Percentiles rank a stretch among this genome's conserved stretches.
Conservation (phyloP, 768 basidiomycete species). For the Polyporus arcularius region DNA sequence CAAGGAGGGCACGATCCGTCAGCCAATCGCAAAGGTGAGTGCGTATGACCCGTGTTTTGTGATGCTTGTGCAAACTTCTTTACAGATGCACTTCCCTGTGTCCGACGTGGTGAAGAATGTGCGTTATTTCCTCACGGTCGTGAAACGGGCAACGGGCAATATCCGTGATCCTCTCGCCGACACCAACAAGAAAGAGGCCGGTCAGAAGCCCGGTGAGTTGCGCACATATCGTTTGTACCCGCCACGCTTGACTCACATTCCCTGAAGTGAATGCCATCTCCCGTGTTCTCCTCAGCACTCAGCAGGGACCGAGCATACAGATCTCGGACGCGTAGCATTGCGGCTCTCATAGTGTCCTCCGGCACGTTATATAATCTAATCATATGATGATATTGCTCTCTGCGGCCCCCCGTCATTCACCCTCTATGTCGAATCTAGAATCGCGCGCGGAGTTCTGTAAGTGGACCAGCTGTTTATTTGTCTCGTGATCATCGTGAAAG, state of each 20-base stretch:
- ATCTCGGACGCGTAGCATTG: conserved; percentile 69
- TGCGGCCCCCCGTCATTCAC: too few relatives aligned
- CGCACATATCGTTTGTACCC: neutral
- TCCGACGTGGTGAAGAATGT: conserved; percentile 81
- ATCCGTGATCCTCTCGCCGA: conserved; percentile 51
- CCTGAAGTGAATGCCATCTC: conserved; percentile 68
- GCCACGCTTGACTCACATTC: neutral
- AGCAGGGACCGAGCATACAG: conserved; percentile 87
- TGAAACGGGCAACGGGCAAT: conserved; percentile 76
- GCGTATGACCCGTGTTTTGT: neutral
- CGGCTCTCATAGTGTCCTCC: neutral
- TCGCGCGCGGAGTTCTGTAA: too few relatives aligned
- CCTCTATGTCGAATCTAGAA: too few relatives aligned
- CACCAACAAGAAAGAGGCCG: conserved; percentile 38
- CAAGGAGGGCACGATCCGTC: conserved; percentile 79
- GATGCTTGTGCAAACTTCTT: neutral
- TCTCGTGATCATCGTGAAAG: too few relatives aligned
- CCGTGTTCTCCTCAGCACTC: conserved; percentile 83
- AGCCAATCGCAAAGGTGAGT: conserved; percentile 76
- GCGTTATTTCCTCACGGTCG: conserved; percentile 70
- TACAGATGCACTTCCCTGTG: conserved; percentile 70
- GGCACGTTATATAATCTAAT: neutral
- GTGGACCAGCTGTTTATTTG: too few relatives aligned
- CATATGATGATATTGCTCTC: neutral
- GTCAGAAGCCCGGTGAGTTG: conserved; percentile 44